phyloP scores from a whole-genome alignment of 176 grass and related monocot species.

The Rhynchospora pubera region DNA sequence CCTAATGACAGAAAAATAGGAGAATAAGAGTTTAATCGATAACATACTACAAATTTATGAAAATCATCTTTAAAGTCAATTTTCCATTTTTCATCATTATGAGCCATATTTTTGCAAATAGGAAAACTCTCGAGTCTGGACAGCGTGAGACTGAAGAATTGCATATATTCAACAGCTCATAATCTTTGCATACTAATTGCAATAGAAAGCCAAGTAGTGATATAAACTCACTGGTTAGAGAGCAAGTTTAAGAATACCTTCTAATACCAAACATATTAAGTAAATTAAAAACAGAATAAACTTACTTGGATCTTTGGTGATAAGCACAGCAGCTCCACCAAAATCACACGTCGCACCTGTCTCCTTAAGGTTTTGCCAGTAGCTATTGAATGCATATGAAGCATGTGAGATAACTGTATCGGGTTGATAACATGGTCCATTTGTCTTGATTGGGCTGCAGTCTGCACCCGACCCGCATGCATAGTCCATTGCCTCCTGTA shows the following conservation, averaged over 20 bases:
- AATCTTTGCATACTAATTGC: neutral
- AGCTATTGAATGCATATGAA: conserved; percentile 85
- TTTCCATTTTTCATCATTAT: neutral
- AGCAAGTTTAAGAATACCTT: neutral
- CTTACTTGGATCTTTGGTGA: conserved; percentile 79
- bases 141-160: neutral
- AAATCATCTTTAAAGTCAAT: conserved; percentile 4
- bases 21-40: neutral
- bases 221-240: neutral
- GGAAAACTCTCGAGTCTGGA: neutral
- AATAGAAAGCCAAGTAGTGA: neutral
- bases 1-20: conserved; percentile 27
- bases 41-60: neutral
- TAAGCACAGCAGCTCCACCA: conserved; percentile 69
- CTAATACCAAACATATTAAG: neutral
- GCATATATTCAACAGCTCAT: neutral
- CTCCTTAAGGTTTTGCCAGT: conserved; percentile 56
- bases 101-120: neutral
- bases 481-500: conserved; percentile 91
- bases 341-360: conserved; percentile 68
- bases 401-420: conserved; percentile 69
- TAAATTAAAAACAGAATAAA: neutral
- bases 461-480: conserved; percentile 61
- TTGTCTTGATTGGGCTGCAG: conserved; percentile 48
- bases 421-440: conserved; percentile 59